Percentiles rank a stretch among this genome's conserved stretches.
phyloP scores from a whole-genome alignment of 345 rosid genomes.

The Adansonia digitata region DNA sequence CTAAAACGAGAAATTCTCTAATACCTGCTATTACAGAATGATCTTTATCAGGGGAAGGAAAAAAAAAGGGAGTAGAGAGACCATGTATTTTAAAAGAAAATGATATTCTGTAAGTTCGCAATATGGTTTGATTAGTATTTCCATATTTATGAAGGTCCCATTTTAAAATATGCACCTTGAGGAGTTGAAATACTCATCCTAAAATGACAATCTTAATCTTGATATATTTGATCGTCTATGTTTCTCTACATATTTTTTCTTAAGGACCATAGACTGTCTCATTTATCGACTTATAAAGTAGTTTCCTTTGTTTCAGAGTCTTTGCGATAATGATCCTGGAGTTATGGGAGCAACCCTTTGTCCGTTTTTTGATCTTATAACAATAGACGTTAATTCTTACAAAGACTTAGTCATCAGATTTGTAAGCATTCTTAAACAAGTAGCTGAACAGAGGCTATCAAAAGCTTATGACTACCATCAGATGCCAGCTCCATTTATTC shows the following conservation, averaged over 20 bases:
- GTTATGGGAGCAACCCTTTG: slow-evolving; percentile 99
- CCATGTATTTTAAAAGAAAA: not conserved
- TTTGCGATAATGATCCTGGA: slow-evolving; percentile 93
- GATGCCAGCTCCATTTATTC: slow-evolving; percentile 96
- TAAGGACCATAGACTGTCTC: slow-evolving; percentile 8
- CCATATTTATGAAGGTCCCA: not conserved
- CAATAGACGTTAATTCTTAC: slow-evolving; percentile 59
- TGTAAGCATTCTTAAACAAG: slow-evolving; percentile 93
- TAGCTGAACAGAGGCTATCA: slow-evolving; percentile 78
- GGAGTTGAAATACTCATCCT: not conserved
- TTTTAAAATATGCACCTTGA: not conserved
- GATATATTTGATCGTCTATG: not conserved
- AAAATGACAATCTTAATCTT: not conserved
- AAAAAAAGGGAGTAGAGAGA: not conserved
- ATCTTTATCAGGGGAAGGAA: not conserved
- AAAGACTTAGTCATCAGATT: slow-evolving; percentile 89
- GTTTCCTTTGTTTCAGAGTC: slow-evolving; percentile 31
- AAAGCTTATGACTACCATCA: slow-evolving; percentile 93
- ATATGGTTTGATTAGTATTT: not conserved
- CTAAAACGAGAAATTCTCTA: not conserved
- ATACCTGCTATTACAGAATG: not conserved
- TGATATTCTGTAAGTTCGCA: not conserved
- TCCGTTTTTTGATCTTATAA: slow-evolving; percentile 83
- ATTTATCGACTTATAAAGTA: not conserved
- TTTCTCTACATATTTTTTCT: not conserved